Base-by-base conservation (phyloP, 495 filamentous ascomycete species). In the Penicillium angulare region DNA sequence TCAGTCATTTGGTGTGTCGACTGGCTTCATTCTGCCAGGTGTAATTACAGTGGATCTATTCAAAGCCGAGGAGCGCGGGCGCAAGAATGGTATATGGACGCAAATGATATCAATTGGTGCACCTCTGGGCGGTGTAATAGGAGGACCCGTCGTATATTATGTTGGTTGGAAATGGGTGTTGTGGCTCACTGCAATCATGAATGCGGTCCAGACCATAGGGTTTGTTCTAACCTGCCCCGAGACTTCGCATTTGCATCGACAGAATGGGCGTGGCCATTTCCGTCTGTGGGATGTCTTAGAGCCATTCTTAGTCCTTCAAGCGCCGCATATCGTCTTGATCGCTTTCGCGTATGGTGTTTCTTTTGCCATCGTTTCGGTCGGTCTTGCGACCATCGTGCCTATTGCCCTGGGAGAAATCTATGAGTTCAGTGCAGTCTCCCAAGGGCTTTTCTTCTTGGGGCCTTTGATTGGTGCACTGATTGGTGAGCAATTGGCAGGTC, bases 361-460 rank as follows among this genome's bases (percentile, higher is more conserved):
- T 8, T 44, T 44, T 29, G 41, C 41, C 9, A 44, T 44, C 20
- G 41, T 44, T 18, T 44, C 41, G 7, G 41, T 44, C 12, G 22
- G 41, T 7, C 15, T 44, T 10, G 12, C 41, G 1, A 17, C 41
- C 13, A 32, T 44, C 31, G 41, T 44, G 24, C 41, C 41, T 13
- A 44, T 44, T 32, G 41, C 24, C 5, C 41, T 44, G 8, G 41
- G 16, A 18, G 13, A 29, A 4, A 15, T 24, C 17, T 44, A 44
- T 18, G 41, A 17, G 6, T 44, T 44, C n/a, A 26, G 41, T 18
- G 13, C 41, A n/a, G 41, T 44, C 15, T 12, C 41, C 2, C 41
- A 44, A 20, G 41, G 41, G 6, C 41, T 44, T 3, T 44, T 44
- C 41, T 44, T 44, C 26, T 17, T 44, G 17, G 41, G 41, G 24